A percentile compares a stretch with the other conserved stretches of the same genome.
phyloP scores from a whole-genome alignment of 2,329 filamentous ascomycete species.

The Chrysoporthe puriensis region DNA sequence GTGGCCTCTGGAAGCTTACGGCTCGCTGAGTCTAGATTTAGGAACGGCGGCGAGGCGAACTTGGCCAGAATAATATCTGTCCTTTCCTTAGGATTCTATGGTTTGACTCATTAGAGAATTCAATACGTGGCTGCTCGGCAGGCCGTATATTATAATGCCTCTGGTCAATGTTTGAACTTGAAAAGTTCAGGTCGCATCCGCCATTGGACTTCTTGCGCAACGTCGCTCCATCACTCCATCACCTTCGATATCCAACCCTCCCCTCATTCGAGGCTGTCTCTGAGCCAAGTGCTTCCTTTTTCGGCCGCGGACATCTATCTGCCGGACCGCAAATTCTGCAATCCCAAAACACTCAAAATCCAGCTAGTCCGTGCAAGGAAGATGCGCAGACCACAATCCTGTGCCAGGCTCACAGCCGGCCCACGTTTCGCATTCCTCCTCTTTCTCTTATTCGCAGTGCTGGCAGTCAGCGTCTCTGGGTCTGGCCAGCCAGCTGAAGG shows the following conservation, averaged over 20 bases:
- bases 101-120: slow-evolving; percentile 31
- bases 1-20: slow-evolving; percentile 1
- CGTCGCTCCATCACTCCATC: background rate
- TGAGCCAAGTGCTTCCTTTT: background rate
- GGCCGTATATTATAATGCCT: background rate
- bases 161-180: background rate
- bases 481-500: background rate
- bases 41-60: slow-evolving; percentile 5
- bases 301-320: background rate
- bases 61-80: slow-evolving; percentile 31
- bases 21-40: background rate
- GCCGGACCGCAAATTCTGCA: background rate
- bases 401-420: slow-evolving; percentile 10
- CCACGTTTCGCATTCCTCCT: slow-evolving; percentile 13
- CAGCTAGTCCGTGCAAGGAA: background rate
- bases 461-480: slow-evolving; percentile 18
- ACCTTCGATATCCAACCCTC: background rate
- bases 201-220: background rate
- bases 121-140: slow-evolving; percentile 20
- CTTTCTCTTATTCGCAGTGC: slow-evolving; percentile 23
- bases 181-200: background rate
- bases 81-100: slow-evolving; percentile 36
- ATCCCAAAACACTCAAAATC: background rate
- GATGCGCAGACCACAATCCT: slow-evolving; percentile 11
- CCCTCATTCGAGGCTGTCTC: background rate